Evolutionary conservation across 805 yeast genomes (phyloP).

Genomic region (Wickerhamiella bombiphila): DNA sequence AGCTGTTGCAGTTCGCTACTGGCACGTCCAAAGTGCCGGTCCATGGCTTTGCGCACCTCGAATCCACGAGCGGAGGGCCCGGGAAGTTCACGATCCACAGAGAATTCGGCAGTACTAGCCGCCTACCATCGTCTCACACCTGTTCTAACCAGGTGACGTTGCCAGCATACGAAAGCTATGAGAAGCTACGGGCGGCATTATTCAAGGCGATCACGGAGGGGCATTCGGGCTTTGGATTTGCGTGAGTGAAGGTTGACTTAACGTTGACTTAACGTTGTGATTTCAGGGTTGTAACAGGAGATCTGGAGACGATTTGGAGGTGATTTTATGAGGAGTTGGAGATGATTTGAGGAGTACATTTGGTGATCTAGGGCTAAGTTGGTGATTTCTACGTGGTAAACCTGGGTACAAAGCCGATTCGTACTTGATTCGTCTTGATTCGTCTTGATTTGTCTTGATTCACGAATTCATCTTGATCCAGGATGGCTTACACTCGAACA

Average conservation of each 20-base stretch:
- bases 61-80: conserved; percentile 65
- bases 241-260: conserved; percentile 29
- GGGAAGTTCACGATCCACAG: conserved; percentile 80
- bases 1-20: conserved; percentile 84
- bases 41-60: conserved; percentile 79
- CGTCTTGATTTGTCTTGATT: too few species aligned
- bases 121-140: conserved; percentile 91
- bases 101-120: conserved; percentile 70
- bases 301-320: too few species aligned
- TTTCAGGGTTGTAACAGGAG: too few species aligned
- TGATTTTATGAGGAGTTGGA: too few species aligned
- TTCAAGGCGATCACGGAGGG: conserved; percentile 86
- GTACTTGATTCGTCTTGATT: too few species aligned
- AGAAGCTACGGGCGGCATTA: conserved; percentile 64
- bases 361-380: too few species aligned
- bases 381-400: too few species aligned
- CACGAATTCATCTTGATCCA: too few species aligned
- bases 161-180: conserved; percentile 86
- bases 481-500: too few species aligned
- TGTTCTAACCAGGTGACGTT: conserved; percentile 91
- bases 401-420: too few species aligned
- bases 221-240: conserved; percentile 89
- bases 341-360: too few species aligned
- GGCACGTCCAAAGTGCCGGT: conserved; percentile 95
- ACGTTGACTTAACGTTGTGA: too few species aligned